A percentile compares a stretch with the other conserved stretches of the same genome.
phyloP scores from a whole-genome alignment of 805 yeast genomes.

The Millerago galiae region DNA sequence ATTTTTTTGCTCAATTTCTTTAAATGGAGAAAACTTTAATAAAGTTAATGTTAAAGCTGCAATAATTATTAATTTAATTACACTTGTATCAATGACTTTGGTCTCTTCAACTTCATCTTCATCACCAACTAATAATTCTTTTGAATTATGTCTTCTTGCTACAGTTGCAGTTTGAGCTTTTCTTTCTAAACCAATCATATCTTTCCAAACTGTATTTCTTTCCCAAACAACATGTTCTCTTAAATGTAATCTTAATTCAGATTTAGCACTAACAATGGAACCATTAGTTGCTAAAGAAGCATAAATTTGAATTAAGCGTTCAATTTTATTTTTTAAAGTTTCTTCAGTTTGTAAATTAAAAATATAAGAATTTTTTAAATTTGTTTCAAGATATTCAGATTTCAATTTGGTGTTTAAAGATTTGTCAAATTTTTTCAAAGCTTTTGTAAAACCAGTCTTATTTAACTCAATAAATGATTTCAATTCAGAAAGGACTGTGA shows the following conservation, averaged over 20 bases:
- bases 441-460: slow-evolving; percentile 83
- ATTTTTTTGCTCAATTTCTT: slow-evolving; percentile 54
- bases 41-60: slow-evolving; percentile 39
- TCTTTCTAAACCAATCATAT: slow-evolving; percentile 85
- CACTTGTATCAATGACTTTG: slow-evolving; percentile 26
- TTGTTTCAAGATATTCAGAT: slow-evolving; percentile 44
- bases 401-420: slow-evolving; percentile 58
- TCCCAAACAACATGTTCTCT: slow-evolving; percentile 97
- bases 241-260: slow-evolving; percentile 47
- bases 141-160: slow-evolving; percentile 23
- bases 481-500: slow-evolving; percentile 73
- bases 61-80: slow-evolving; percentile 43
- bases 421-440: slow-evolving; percentile 88
- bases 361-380: slow-evolving; percentile 42
- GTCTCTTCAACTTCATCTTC: slow-evolving; percentile 21
- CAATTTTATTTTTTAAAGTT: slow-evolving; percentile 46
- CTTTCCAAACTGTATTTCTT: slow-evolving; percentile 96
- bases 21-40: slow-evolving; percentile 46
- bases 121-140: slow-evolving; percentile 21
- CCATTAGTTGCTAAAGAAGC: slow-evolving; percentile 44
- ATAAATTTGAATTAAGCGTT: slow-evolving; percentile 46
- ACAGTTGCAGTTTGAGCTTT: slow-evolving; percentile 70
- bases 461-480: slow-evolving; percentile 80
- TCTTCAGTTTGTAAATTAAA: slow-evolving; percentile 46
- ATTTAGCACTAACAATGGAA: slow-evolving; percentile 36